Evolutionary conservation across 2,329 filamentous ascomycete species (phyloP), one percentile per base, ranked within the genome.

Genomic region (Sporothrix pallida): DNA sequence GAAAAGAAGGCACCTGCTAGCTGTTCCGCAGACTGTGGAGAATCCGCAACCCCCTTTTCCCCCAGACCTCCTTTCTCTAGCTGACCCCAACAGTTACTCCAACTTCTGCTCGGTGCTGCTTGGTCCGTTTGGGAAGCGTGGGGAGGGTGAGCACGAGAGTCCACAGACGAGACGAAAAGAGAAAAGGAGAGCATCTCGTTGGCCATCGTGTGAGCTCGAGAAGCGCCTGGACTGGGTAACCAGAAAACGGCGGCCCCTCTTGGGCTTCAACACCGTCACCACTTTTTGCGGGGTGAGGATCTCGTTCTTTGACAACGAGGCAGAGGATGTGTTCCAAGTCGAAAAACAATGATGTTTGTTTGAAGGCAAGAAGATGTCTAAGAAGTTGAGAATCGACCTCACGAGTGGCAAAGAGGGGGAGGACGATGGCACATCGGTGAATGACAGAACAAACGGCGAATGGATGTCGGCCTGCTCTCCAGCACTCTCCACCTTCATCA

Each of bases 41-140:
- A 58, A 23, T 52, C 56, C 69, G 37, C 68, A 58, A 52, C 31
- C 50, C 9, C 31, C 31, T 37, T 37, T 37, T 37, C 31, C 31
- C 67, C 17, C 50, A 44, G 17, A 44, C n/a, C 42, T n/a, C 5
- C 31, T 17, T 12, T 42, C 15, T 20, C 15, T 60, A 44, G 58
- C 44, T 15, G 23, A 52, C 70, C 70, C 70, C 70, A 52, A 63
- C 56, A 62, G 13, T 63, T 71, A 50, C 70, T 71, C 69, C 54
- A 71, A 63, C 54, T 63, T 63, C 17, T 17, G 9, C 26, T 70
- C 23, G 50, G 68, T 44, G 17, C 52, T 42, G 31, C 68, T 70
- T 70, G 26, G 17, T 70, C 67, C 67, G 52, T 70, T 37, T 69
- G 23, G 23, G 20, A 26, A 54, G 65, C 15, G 65, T 31, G 8